Percentiles rank a stretch among this genome's conserved stretches.
Conservation (phyloP, 257 asterid species). For the Capsicum chinense region DNA sequence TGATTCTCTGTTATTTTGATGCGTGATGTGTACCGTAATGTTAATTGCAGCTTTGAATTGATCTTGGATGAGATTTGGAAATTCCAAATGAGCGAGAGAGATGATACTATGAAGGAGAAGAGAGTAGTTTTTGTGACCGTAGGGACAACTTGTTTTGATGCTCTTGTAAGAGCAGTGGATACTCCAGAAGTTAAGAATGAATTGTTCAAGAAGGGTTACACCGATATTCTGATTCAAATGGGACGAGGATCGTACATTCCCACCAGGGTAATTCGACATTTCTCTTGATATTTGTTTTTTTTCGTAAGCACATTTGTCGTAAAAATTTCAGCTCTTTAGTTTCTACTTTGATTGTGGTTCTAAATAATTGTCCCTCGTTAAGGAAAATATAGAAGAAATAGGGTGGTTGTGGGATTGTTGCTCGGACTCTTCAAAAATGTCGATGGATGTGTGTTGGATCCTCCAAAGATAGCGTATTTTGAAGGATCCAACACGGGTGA, state of each 20-base stretch:
- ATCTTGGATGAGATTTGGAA: constrained; percentile 25
- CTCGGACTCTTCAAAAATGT: no score
- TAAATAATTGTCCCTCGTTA: not conserved
- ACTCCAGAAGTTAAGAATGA: constrained; percentile 66
- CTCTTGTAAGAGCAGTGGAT: constrained; percentile 82
- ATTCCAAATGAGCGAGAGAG: constrained; percentile 50
- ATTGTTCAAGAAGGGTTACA: constrained; percentile 67
- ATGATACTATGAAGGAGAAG: constrained; percentile 43
- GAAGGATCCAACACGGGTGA: no score
- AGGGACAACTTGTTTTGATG: constrained; percentile 91
- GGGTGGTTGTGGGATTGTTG: not conserved
- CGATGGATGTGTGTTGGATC: no score
- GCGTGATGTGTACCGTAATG: not conserved
- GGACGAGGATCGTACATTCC: constrained; percentile 90
- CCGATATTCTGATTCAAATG: constrained; percentile 83
- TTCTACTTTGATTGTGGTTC: not conserved
- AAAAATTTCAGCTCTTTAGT: not conserved
- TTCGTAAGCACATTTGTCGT: not conserved
- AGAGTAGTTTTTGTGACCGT: constrained; percentile 84
- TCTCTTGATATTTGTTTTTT: not conserved
- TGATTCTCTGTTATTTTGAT: not conserved
- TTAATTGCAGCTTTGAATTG: not conserved
- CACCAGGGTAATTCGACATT: constrained; percentile 55
- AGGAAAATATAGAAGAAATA: not conserved
- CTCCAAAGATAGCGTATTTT: no score